Evolutionary conservation across 2,329 filamentous ascomycete species (phyloP).

Genomic region (Alternaria incomplexa): DNA sequence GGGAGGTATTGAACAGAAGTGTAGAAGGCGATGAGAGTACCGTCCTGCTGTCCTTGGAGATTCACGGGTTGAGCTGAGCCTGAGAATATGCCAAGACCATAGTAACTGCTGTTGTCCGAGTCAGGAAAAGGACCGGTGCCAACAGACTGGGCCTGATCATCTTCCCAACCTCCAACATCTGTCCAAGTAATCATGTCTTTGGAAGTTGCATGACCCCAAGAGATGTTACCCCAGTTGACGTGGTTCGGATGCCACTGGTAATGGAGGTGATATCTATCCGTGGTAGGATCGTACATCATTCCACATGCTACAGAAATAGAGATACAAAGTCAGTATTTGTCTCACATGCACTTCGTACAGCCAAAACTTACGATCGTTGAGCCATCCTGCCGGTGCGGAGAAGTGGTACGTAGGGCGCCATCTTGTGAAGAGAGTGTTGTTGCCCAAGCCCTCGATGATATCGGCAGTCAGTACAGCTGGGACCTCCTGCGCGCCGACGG

Average conservation of each 20-base stretch:
- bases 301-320: constrained; percentile 23
- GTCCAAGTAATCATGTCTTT: constrained; percentile 56
- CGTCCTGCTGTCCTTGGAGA: constrained; percentile 53
- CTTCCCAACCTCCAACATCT: constrained; percentile 56
- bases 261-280: constrained; percentile 59
- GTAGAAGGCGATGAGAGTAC: constrained; percentile 56
- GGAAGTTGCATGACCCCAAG: constrained; percentile 57
- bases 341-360: background rate
- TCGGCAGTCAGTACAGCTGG: constrained; percentile 36
- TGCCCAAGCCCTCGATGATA: constrained; percentile 45
- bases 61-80: constrained; percentile 59
- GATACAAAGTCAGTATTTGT: background rate
- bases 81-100: constrained; percentile 60
- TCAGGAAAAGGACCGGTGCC: constrained; percentile 46
- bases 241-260: constrained; percentile 61
- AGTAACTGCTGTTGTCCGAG: constrained; percentile 50
- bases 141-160: constrained; percentile 48
- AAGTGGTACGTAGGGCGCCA: constrained; percentile 57
- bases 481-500: constrained; percentile 28
- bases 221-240: constrained; percentile 56
- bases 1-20: constrained; percentile 56
- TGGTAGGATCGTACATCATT: constrained; percentile 57
- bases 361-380: constrained; percentile 43
- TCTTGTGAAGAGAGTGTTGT: constrained; percentile 57
- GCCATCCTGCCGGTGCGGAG: constrained; percentile 56